Percentiles rank a stretch among this genome's conserved stretches.
Conservation (phyloP, 2,329 filamentous ascomycete genomes). For the Exophiala aquamarina region DNA sequence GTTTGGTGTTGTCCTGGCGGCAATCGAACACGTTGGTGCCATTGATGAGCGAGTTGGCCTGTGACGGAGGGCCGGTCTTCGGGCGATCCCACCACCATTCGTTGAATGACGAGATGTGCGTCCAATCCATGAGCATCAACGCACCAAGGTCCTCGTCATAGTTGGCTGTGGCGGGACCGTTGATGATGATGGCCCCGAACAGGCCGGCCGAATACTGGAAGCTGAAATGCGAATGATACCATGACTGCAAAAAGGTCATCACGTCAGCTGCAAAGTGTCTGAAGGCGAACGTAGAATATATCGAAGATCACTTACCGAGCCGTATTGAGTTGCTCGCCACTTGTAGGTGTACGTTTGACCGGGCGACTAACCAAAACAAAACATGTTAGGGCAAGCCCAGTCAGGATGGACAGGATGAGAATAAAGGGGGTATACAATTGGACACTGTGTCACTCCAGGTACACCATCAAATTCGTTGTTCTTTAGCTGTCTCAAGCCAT, state of each 20-base stretch:
- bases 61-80: constrained; percentile 7
- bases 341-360: constrained; percentile 40
- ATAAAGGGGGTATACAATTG: constrained; percentile 32
- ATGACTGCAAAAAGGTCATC: too few relatives aligned
- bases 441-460: constrained; percentile 41
- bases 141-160: constrained; percentile 26
- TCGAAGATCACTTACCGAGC: constrained; percentile 20
- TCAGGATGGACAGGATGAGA: too few relatives aligned
- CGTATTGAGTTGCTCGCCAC: constrained; percentile 37
- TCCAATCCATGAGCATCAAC: constrained; percentile 2
- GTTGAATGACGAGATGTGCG: constrained; percentile 2
- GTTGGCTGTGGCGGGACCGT: constrained; percentile 25
- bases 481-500: constrained; percentile 36
- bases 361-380: constrained; percentile 24
- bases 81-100: constrained; percentile 3
- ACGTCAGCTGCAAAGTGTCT: too few relatives aligned
- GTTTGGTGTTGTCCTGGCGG: constrained; percentile 1
- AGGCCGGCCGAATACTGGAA: constrained; percentile 33
- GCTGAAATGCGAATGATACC: constrained; percentile 40
- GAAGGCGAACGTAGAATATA: too few relatives aligned
- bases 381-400: too few relatives aligned
- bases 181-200: constrained; percentile 31
- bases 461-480: constrained; percentile 44
- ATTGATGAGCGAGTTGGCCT: constrained; percentile 18
- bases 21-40: constrained; percentile 20